Percentiles rank a stretch among this genome's conserved stretches.
phyloP scores from a whole-genome alignment of 2,329 filamentous ascomycete species.

The Xylariaceae sp. region DNA sequence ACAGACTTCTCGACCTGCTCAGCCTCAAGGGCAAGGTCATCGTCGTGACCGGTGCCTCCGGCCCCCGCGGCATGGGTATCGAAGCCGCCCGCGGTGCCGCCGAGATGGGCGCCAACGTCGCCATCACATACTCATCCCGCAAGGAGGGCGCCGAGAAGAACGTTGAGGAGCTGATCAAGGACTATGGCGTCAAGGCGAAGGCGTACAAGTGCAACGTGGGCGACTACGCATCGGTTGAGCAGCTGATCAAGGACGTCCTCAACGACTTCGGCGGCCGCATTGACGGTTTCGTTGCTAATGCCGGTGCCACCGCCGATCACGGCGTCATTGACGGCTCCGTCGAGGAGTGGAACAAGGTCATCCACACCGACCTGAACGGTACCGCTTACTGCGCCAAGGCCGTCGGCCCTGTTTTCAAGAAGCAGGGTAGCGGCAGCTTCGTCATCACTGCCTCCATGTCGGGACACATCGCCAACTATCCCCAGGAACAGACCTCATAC shows the following conservation, averaged over 20 bases:
- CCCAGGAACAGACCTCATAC: constrained; percentile 58
- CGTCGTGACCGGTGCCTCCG: constrained; percentile 64
- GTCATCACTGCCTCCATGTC: constrained; percentile 62
- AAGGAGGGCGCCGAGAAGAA: constrained; percentile 64
- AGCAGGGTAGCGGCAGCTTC: constrained; percentile 57
- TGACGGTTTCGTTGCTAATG: constrained; percentile 72
- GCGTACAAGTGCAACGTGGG: constrained; percentile 56
- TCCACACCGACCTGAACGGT: constrained; percentile 56
- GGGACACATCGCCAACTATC: constrained; percentile 61
- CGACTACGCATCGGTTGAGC: constrained; percentile 47
- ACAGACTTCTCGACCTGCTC: constrained; percentile 60
- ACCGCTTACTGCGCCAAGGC: constrained; percentile 62
- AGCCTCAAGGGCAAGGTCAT: constrained; percentile 69
- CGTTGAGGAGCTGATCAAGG: constrained; percentile 56
- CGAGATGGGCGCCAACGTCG: constrained; percentile 65
- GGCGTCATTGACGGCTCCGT: constrained; percentile 51
- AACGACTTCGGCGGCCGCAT: constrained; percentile 68
- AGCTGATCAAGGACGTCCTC: constrained; percentile 57
- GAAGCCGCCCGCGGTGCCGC: constrained; percentile 64
- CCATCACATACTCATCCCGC: constrained; percentile 66
- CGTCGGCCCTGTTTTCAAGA: constrained; percentile 54
- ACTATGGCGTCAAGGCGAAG: constrained; percentile 63
- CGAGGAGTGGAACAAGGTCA: constrained; percentile 54
- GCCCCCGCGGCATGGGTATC: constrained; percentile 65
- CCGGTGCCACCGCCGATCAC: constrained; percentile 54